Base-by-base conservation (phyloP, 2,329 filamentous ascomycete species). In the Aspergillus brunneoviolaceus region DNA sequence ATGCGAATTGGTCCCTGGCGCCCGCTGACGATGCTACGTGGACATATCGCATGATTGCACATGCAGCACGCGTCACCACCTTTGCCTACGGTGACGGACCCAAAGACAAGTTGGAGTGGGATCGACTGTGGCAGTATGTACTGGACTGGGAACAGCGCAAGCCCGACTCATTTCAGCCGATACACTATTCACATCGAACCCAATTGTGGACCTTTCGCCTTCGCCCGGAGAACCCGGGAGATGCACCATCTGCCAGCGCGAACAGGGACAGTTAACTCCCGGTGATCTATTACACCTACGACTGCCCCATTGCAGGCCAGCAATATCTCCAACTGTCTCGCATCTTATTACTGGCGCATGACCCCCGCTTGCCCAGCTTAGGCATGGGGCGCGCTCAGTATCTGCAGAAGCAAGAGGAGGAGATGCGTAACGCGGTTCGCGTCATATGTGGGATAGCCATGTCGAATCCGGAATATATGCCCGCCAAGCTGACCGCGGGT, bases 371-470 rank as follows among this genome's bases (percentile, higher is more conserved):
- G 35, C 19, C 14, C 27, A 45, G 39, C 39, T n/a, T 42, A 42
- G 39, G 39, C n/a, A 19, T 42, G 5, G 39, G 39, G 6, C 39
- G 39, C 39, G 39, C 39, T 19, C 16, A 9, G 39, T 42, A 42
- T 42, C 14, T 42, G 16, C 39, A 42, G 14, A n/a, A 42, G 14
- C 39, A 59, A 4, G 51, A 54, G n/a, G 51, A 53, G 4, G 35
- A 11, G 7, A 54, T 59, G 21, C 50, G 50, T 12, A 21, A 39
- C 1, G 31, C 11, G 3, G 50, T 58, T 11, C 49, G 56, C 3
- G 19, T 58, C 12, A 53, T 58, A 6, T 59, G 57, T 23, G 57
- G 57, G 21, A 51, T 59, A 21, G 49, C 49, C 25, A 16, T 58
- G 25, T 27, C 56, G 5, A 54, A 58, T 35, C 16, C 49, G 11